phyloP scores from a whole-genome alignment of 2,329 filamentous ascomycete species.

The Bipolaris zeicola region DNA sequence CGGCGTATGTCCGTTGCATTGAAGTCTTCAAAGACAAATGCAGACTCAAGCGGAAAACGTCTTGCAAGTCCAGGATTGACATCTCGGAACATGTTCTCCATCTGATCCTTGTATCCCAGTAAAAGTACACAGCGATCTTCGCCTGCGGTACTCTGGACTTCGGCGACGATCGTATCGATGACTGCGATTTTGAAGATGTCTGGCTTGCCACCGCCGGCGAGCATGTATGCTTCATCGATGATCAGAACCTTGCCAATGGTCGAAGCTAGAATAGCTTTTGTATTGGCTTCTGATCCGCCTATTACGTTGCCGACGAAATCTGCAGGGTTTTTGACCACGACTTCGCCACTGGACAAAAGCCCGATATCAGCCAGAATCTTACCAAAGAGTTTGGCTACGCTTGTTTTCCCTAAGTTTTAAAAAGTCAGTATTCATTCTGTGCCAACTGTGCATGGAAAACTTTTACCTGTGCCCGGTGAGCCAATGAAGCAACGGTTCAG shows the following conservation, averaged over 20 bases:
- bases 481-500: slow-evolving; percentile 75
- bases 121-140: slow-evolving; percentile 76
- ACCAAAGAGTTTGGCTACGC: slow-evolving; percentile 73
- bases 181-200: slow-evolving; percentile 67
- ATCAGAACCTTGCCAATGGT: slow-evolving; percentile 75
- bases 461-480: slow-evolving; percentile 76
- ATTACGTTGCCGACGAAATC: slow-evolving; percentile 71
- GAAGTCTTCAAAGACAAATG: slow-evolving; percentile 74
- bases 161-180: slow-evolving; percentile 74
- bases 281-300: slow-evolving; percentile 72
- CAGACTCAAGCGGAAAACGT: slow-evolving; percentile 67
- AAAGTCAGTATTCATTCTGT: background rate
- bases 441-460: slow-evolving; percentile 51
- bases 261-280: slow-evolving; percentile 71
- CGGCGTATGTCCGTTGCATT: slow-evolving; percentile 59
- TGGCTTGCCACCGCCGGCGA: slow-evolving; percentile 52
- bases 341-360: slow-evolving; percentile 70
- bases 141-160: slow-evolving; percentile 71
- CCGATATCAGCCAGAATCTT: slow-evolving; percentile 71
- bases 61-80: slow-evolving; percentile 72
- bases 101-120: slow-evolving; percentile 71
- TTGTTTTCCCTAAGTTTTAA: slow-evolving; percentile 2
- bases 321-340: slow-evolving; percentile 72
- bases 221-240: slow-evolving; percentile 79
- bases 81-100: slow-evolving; percentile 75